Conservation (phyloP, 2,329 filamentous ascomycete genomes). For the Monosporascus sp. region DNA sequence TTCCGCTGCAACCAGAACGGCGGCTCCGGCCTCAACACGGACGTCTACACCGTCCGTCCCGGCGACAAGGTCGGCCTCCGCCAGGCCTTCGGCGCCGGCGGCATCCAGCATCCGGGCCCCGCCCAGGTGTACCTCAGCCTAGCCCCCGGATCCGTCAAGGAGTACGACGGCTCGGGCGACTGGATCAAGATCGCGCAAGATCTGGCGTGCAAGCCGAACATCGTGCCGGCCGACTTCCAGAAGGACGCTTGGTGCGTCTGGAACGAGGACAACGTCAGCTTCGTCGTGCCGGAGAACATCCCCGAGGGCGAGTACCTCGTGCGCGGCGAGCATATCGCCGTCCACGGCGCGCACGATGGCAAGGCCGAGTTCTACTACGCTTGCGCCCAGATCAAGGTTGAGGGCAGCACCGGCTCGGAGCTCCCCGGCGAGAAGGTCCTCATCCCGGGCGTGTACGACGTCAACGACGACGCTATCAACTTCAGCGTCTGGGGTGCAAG, state of each 20-base stretch:
- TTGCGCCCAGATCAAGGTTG: constrained; percentile 15
- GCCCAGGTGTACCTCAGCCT: constrained; percentile 6
- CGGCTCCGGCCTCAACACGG: constrained; percentile 8
- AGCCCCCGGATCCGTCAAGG: constrained; percentile 5
- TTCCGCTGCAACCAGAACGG: constrained; percentile 24
- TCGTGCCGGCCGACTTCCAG: neutral
- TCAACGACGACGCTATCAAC: constrained; percentile 3
- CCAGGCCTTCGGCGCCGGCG: constrained; percentile 13
- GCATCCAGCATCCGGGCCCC: constrained; percentile 17
- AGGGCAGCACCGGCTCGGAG: constrained; percentile 1
- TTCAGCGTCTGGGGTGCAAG: constrained; percentile 4
- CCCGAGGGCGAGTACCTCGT: constrained; percentile 22
- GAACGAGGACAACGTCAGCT: constrained; percentile 8
- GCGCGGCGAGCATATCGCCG: constrained; percentile 20
- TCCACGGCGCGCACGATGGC: constrained; percentile 16
- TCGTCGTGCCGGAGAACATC: constrained; percentile 16
- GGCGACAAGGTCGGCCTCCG: constrained; percentile 25
- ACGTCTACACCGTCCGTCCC: constrained; percentile 23
- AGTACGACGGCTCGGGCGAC: constrained; percentile 8
- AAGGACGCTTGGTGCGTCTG: constrained; percentile 2
- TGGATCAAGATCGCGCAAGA: constrained; percentile 13
- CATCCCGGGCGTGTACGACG: neutral
- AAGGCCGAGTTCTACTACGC: constrained; percentile 11
- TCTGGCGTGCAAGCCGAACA: constrained; percentile 1
- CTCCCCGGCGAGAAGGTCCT: constrained; percentile 3